These are phyloP conservation scores for Malus hybrid DNA, from an alignment of 331 rosid species.

Conservation along the genomic window DNA sequence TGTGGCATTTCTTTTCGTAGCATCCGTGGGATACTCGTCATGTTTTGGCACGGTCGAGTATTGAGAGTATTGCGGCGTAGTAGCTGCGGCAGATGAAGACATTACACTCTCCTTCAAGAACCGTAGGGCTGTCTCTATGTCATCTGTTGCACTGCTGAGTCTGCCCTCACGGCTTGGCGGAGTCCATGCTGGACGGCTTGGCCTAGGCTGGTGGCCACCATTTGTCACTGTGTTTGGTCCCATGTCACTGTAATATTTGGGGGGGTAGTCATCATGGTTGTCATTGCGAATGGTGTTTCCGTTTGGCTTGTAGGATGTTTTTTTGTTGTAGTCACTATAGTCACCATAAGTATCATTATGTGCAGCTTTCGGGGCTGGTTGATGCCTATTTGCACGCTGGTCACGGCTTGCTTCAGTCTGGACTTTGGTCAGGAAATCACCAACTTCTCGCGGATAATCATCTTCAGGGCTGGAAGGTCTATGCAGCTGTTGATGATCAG, in stretches of 20 bases:
- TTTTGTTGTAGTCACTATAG: constrained; percentile 5
- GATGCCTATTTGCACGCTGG: neutral
- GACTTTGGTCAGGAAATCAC: constrained; percentile 22
- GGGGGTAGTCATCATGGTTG: neutral
- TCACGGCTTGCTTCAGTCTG: constrained; percentile 23
- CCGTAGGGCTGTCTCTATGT: constrained; percentile 7
- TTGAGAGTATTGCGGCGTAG: neutral
- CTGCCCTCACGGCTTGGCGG: neutral
- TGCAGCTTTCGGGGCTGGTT: neutral
- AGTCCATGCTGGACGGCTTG: neutral
- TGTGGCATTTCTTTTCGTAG: neutral
- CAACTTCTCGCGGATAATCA: constrained; percentile 10
- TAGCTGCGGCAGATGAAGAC: neutral
- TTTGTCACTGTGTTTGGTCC: neutral
- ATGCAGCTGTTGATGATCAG: neutral
- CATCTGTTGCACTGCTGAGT: constrained; percentile 4
- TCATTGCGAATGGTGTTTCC: constrained; percentile 1
- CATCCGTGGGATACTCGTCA: neutral
- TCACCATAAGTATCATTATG: constrained; percentile 6
- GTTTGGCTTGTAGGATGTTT: neutral
- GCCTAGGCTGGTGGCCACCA: neutral
- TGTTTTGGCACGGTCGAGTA: neutral
- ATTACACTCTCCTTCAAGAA: constrained; percentile 8
- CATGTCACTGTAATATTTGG: neutral
- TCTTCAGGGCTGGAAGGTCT: constrained; percentile 9